Evolutionary conservation across 139 green algal species (phyloP), one percentile per base, ranked within the genome.

Genomic region (Protoeuglena noctilucae): DNA sequence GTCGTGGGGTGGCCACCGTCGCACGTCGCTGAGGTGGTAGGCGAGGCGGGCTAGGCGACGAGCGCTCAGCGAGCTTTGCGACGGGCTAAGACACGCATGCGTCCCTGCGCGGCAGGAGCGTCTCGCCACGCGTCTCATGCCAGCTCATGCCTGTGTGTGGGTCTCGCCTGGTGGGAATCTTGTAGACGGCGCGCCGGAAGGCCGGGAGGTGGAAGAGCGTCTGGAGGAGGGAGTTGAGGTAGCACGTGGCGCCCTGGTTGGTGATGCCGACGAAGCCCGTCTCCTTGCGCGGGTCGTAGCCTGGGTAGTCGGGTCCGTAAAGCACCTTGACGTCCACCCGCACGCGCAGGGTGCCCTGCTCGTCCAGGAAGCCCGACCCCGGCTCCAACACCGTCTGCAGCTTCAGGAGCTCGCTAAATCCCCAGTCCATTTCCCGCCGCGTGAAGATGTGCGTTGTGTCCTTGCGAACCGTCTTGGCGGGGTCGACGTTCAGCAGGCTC

Each of bases 181-280:
- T 9, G 43, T 27, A 50, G 43, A 19, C 4, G 4, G 19, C 4
- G 14, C 22, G 18, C 14, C 43, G 19, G 43, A 50, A 50, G 4
- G 14, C 4, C 43, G 43, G 43, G 45, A 88, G 91, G 78, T 92
- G 96, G 57, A 98, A 99, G 5, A 97, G 70, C 27, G 57, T 75
- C 78, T 99, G 92, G 60, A 99, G 78, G 54, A 97, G 75, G 14
- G 71, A 89, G 78, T 99, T 99, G 86, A 99, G 96, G 79, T 96
- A 98, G 81, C 91, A 98, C 3, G 90, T 97, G 46, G 88, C 88
- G 3, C 91, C 90, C 65, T 93, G 82, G 73, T 99, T 99, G 69
- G 94, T 94, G 16, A 99, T 67, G 17, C 92, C 92, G 26, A 99
- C 89, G 61, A 69, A 88, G 14, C 85, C 84, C 1, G 89, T 97